Evolutionary conservation across 176 grass and related monocot species (phyloP).

Genomic region (Metroxylon sagu): DNA sequence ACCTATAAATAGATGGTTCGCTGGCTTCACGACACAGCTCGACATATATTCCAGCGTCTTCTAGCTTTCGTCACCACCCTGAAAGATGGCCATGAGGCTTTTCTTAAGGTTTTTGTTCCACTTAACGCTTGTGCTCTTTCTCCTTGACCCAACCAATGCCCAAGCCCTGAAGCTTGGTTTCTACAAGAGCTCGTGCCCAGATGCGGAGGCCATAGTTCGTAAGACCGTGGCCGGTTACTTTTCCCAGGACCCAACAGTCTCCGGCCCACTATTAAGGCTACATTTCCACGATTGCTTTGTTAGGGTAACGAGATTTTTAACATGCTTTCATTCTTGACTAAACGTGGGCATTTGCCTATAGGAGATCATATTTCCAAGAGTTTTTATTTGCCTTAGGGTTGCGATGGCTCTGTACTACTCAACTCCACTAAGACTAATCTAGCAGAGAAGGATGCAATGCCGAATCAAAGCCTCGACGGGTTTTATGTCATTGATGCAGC

Average conservation of each 20-base stretch:
- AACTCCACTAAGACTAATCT: constrained; percentile 31
- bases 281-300: constrained; percentile 72
- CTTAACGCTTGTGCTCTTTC: not conserved
- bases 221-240: constrained; percentile 32
- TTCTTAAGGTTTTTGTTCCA: not conserved
- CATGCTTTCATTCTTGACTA: not conserved
- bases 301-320: constrained; percentile 8
- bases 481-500: constrained; percentile 32
- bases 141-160: not conserved
- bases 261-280: constrained; percentile 39
- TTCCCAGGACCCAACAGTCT: constrained; percentile 34
- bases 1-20: no score
- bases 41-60: no score
- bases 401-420: constrained; percentile 39
- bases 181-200: constrained; percentile 53
- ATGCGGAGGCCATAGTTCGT: constrained; percentile 41
- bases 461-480: constrained; percentile 34
- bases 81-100: no score
- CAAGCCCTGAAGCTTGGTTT: constrained; percentile 24
- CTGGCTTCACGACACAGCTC: no score
- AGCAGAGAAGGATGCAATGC: constrained; percentile 48
- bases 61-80: no score
- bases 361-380: not conserved
- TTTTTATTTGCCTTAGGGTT: constrained; percentile 22
- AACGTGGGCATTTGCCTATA: not conserved